Evolutionary conservation across 371 early-diverging fungal genomes (phyloP).

Genomic region (Mucor piriformis): DNA sequence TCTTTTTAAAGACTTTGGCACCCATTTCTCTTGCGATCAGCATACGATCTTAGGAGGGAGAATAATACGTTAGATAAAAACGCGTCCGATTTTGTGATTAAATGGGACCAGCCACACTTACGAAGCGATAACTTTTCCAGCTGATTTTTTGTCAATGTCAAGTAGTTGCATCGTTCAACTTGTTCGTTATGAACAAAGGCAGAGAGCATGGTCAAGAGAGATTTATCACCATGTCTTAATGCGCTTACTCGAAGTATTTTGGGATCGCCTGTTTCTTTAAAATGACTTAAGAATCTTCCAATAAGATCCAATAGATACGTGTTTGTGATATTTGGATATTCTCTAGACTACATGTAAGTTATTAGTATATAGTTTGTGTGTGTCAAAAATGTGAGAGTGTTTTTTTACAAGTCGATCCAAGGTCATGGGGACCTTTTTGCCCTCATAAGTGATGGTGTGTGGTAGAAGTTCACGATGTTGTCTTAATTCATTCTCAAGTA

Average conservation of each 20-base stretch:
- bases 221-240: slow-evolving; percentile 46
- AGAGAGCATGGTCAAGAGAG: slow-evolving; percentile 44
- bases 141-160: slow-evolving; percentile 27
- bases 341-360: slow-evolving; percentile 27
- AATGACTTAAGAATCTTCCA: slow-evolving; percentile 32
- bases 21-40: slow-evolving; percentile 40
- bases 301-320: slow-evolving; percentile 31
- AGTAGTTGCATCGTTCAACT: slow-evolving; percentile 25
- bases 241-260: slow-evolving; percentile 34
- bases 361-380: slow-evolving; percentile 9
- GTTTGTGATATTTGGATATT: slow-evolving; percentile 33
- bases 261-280: slow-evolving; percentile 40
- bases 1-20: slow-evolving; percentile 20
- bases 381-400: slow-evolving; percentile 7
- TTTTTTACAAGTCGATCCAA: slow-evolving; percentile 61
- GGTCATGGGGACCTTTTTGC: slow-evolving; percentile 53
- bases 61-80: no score
- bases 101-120: no score
- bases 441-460: slow-evolving; percentile 65
- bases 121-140: slow-evolving; percentile 30
- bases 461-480: slow-evolving; percentile 60
- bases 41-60: slow-evolving; percentile 42
- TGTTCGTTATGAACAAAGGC: slow-evolving; percentile 35
- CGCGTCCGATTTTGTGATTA: no score
- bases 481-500: slow-evolving; percentile 51